phyloP scores from a whole-genome alignment of 148 eudicot species.

The Bassia scoparia region DNA sequence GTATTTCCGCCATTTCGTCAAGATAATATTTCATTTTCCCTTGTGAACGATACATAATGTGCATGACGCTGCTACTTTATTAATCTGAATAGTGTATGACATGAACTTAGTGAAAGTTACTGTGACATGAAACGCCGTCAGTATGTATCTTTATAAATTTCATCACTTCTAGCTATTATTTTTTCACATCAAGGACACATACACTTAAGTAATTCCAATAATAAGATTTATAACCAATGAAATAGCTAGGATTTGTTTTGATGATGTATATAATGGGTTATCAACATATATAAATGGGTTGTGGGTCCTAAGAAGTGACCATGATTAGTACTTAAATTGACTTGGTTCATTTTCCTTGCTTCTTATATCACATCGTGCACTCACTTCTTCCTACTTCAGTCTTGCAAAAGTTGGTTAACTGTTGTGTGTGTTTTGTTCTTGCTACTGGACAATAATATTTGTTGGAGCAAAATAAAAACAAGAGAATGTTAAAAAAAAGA shows the following conservation, averaged over 20 bases:
- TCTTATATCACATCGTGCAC: neutral
- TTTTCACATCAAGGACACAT: conserved; percentile 11
- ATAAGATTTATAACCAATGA: neutral
- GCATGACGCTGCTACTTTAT: too few species aligned
- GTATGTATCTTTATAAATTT: neutral
- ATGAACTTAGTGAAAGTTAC: too few species aligned
- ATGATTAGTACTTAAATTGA: conserved; percentile 17
- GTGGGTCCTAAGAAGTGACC: conserved; percentile 9
- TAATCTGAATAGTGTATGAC: too few species aligned
- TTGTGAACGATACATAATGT: too few species aligned
- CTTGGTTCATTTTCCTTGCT: conserved; percentile 9
- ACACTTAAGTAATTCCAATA: conserved; percentile 17
- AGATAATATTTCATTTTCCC: too few species aligned
- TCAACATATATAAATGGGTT: conserved; percentile 11
- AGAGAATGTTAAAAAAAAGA: too few species aligned
- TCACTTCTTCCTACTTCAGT: neutral
- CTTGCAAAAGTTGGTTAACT: neutral
- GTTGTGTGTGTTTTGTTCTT: neutral
- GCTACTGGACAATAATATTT: neutral
- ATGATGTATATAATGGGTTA: neutral
- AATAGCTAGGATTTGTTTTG: neutral
- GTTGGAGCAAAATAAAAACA: neutral
- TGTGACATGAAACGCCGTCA: too few species aligned
- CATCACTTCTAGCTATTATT: neutral
- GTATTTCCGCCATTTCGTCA: too few species aligned